Evolutionary conservation across 2,329 filamentous ascomycete species (phyloP).

Genomic region (Cryphonectria japonica): DNA sequence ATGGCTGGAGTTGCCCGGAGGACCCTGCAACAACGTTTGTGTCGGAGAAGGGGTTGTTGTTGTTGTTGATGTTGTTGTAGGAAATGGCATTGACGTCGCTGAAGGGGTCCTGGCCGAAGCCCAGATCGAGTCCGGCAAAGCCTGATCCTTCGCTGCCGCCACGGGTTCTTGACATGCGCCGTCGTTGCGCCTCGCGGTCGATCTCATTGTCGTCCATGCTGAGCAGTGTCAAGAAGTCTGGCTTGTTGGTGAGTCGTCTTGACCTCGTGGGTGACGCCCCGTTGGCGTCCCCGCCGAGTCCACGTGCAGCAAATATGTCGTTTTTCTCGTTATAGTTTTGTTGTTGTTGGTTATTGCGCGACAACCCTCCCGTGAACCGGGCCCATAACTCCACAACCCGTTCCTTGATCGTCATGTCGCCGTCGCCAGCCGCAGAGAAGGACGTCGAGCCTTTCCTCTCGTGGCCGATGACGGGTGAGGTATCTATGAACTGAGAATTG

Average conservation of each 20-base stretch:
- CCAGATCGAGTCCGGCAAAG: slow-evolving; percentile 44
- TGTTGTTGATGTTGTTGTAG: slow-evolving; percentile 45
- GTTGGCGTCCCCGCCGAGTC: slow-evolving; percentile 34
- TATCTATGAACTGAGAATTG: slow-evolving; percentile 55
- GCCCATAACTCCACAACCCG: slow-evolving; percentile 52
- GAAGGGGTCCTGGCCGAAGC: slow-evolving; percentile 50
- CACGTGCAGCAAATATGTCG: slow-evolving; percentile 36
- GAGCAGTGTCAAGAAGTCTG: slow-evolving; percentile 49
- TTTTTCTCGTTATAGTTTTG: slow-evolving; percentile 31
- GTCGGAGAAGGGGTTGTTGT: slow-evolving; percentile 55
- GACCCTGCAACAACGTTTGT: slow-evolving; percentile 46
- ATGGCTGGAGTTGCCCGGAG: slow-evolving; percentile 36
- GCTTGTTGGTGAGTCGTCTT: slow-evolving; percentile 34
- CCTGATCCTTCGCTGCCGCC: slow-evolving; percentile 39
- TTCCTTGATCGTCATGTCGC: slow-evolving; percentile 41
- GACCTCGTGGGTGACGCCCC: slow-evolving; percentile 27
- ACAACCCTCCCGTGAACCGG: slow-evolving; percentile 38
- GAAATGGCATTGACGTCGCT: slow-evolving; percentile 50
- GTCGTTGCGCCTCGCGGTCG: slow-evolving; percentile 43
- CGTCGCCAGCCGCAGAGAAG: slow-evolving; percentile 19
- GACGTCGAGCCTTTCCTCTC: slow-evolving; percentile 44
- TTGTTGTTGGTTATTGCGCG: slow-evolving; percentile 29
- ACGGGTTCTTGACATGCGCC: slow-evolving; percentile 36
- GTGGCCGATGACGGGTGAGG: slow-evolving; percentile 36
- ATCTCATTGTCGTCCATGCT: slow-evolving; percentile 49